Evolutionary conservation across 2,329 filamentous ascomycete species (phyloP).

Genomic region (Xylariaceae sp.): DNA sequence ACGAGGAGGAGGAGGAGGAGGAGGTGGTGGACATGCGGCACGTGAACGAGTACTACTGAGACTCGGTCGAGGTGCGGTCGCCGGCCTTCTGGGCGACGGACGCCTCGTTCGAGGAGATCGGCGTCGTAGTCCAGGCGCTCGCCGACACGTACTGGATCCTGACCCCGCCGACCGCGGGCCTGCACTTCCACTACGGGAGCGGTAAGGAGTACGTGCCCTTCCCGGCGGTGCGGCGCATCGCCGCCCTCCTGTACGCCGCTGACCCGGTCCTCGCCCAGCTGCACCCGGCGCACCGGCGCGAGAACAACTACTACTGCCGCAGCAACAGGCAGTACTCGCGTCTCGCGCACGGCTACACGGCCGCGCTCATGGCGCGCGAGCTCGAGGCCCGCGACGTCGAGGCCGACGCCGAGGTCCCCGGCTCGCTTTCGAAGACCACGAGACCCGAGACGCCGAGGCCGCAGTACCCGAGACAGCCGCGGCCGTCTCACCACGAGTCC

Average conservation of each 20-base stretch:
- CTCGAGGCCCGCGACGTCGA: neutral
- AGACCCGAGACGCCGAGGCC: neutral
- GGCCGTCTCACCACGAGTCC: neutral
- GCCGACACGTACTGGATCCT: conserved; percentile 14
- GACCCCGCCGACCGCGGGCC: conserved; percentile 3
- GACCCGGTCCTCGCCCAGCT: conserved; percentile 23
- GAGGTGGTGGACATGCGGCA: too few species aligned
- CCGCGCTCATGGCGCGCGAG: neutral
- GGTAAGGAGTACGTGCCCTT: conserved; percentile 18
- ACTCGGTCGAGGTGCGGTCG: conserved; percentile 13
- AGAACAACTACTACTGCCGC: conserved; percentile 1
- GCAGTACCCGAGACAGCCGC: too few species aligned
- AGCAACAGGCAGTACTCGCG: conserved; percentile 19
- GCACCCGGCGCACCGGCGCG: conserved; percentile 14
- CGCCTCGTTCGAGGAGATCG: conserved; percentile 18
- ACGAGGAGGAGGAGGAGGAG: too few species aligned
- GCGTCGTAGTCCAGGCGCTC: conserved; percentile 11
- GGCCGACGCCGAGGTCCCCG: neutral
- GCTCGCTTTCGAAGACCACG: too few species aligned
- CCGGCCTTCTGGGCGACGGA: conserved; percentile 20
- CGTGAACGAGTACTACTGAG: conserved; percentile 6
- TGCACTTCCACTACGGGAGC: conserved; percentile 22
- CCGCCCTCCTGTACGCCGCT: conserved; percentile 17
- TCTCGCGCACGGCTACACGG: conserved; percentile 11
- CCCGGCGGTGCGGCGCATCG: conserved; percentile 14